Evolutionary conservation across 2,329 filamentous ascomycete genomes (phyloP).

Genomic region (Thelonectria rubi): DNA sequence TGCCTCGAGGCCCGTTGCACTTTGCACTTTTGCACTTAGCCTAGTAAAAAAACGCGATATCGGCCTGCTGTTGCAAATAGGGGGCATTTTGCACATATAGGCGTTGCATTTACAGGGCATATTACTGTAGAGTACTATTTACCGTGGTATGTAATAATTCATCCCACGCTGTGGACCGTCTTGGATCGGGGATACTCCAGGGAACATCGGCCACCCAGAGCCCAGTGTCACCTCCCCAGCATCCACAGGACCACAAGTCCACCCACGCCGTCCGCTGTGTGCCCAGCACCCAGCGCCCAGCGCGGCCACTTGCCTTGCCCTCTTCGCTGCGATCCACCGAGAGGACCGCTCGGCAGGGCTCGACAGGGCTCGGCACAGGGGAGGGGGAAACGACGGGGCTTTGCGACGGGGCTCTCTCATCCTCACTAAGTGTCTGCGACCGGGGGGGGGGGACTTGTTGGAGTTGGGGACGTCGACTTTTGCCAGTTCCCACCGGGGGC

Average conservation of each 20-base stretch:
- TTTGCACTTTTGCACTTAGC: no score
- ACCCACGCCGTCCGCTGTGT: constrained; percentile 5
- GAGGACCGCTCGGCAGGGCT: constrained; percentile 1
- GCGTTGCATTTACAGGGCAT: not conserved
- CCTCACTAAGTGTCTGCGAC: no score
- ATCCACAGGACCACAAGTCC: constrained; percentile 1
- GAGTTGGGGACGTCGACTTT: no score
- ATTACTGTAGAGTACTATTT: not conserved
- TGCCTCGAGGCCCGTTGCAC: no score
- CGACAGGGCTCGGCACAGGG: constrained; percentile 25
- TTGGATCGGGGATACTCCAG: constrained; percentile 2
- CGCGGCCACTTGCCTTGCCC: constrained; percentile 13
- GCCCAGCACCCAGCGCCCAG: constrained; percentile 23
- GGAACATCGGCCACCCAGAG: constrained; percentile 6
- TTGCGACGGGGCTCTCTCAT: no score
- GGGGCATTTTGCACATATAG: no score
- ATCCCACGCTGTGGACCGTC: constrained; percentile 8
- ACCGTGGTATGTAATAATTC: not conserved
- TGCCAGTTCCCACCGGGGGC: constrained; percentile 4
- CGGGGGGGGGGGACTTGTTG: no score
- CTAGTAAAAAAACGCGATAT: no score
- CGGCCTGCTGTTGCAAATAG: no score
- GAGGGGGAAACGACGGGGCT: not conserved
- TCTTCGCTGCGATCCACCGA: constrained; percentile 14
- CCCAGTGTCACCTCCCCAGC: constrained; percentile 17